Percentiles rank a stretch among this genome's conserved stretches.
These are phyloP conservation scores for Coniochaeta sp. DNA, from an alignment of 2,329 filamentous ascomycete genomes.

Conservation along the genomic window DNA sequence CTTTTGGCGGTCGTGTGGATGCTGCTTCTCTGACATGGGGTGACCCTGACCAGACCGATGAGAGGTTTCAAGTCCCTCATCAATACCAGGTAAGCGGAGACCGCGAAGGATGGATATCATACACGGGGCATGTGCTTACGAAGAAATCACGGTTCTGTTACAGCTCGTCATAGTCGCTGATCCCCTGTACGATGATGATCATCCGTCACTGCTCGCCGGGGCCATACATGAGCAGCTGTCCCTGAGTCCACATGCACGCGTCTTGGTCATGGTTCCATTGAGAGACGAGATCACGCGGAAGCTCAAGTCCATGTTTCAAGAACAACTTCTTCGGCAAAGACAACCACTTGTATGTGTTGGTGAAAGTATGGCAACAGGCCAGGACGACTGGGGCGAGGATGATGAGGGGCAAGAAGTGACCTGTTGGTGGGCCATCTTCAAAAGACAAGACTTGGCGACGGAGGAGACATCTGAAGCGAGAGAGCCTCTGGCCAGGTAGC, in stretches of 20 bases:
- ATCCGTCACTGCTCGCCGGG: constrained; percentile 65
- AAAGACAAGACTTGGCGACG: constrained; percentile 4
- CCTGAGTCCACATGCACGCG: constrained; percentile 47
- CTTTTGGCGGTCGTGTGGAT: constrained; percentile 46
- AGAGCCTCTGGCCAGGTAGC: background rate
- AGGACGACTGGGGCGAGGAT: constrained; percentile 64
- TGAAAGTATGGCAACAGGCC: constrained; percentile 55
- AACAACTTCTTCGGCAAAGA: constrained; percentile 47
- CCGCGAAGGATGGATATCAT: background rate
- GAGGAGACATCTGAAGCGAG: background rate
- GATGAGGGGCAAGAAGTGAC: constrained; percentile 40
- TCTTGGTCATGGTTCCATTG: constrained; percentile 74
- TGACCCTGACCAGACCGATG: constrained; percentile 36
- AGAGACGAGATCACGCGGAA: constrained; percentile 58
- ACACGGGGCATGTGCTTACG: background rate
- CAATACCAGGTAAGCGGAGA: constrained; percentile 41
- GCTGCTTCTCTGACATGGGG: constrained; percentile 72
- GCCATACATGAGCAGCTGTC: constrained; percentile 64
- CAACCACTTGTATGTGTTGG: constrained; percentile 41
- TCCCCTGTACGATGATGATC: constrained; percentile 74
- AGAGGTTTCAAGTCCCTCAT: constrained; percentile 34
- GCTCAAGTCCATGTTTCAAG: constrained; percentile 56
- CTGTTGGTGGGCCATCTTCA: constrained; percentile 64
- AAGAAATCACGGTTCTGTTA: background rate
- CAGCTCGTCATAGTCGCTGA: constrained; percentile 78